Evolutionary conservation across 352 stramenopile species (phyloP).

Genomic region (Saprolegnia diclina): DNA sequence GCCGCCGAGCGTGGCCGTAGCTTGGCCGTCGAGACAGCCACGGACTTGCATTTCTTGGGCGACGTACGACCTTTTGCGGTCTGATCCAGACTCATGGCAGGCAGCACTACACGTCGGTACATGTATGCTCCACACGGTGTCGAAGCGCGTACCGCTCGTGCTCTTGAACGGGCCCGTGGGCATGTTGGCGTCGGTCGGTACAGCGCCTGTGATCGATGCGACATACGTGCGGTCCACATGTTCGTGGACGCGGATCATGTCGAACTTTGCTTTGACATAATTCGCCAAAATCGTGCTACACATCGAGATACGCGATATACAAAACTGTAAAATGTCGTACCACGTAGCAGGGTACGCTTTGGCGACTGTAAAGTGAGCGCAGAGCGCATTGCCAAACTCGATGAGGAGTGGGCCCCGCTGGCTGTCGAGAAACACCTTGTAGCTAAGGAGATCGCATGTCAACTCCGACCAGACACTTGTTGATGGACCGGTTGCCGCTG

Average conservation of each 20-base stretch:
- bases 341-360: slow-evolving; percentile 50
- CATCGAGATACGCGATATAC: neutral
- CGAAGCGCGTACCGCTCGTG: neutral
- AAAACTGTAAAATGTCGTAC: neutral
- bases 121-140: neutral
- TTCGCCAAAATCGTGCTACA: slow-evolving; percentile 37
- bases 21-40: slow-evolving; percentile 52
- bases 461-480: neutral
- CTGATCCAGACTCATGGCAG: slow-evolving; percentile 8
- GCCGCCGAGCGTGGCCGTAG: slow-evolving; percentile 23
- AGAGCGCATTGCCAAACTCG: slow-evolving; percentile 75
- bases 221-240: slow-evolving; percentile 72
- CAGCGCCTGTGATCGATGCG: slow-evolving; percentile 53
- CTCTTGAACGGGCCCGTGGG: slow-evolving; percentile 47
- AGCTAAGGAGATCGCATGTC: slow-evolving; percentile 23
- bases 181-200: slow-evolving; percentile 44
- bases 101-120: neutral
- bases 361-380: slow-evolving; percentile 53
- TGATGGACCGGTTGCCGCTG: slow-evolving; percentile 40
- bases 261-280: slow-evolving; percentile 54
- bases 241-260: slow-evolving; percentile 55
- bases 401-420: slow-evolving; percentile 66
- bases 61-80: slow-evolving; percentile 45
- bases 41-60: slow-evolving; percentile 54
- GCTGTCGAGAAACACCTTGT: slow-evolving; percentile 74